These are phyloP conservation scores for Ophiostoma tasmaniense DNA, from an alignment of 2,329 filamentous ascomycete species.

Conservation along the genomic window DNA sequence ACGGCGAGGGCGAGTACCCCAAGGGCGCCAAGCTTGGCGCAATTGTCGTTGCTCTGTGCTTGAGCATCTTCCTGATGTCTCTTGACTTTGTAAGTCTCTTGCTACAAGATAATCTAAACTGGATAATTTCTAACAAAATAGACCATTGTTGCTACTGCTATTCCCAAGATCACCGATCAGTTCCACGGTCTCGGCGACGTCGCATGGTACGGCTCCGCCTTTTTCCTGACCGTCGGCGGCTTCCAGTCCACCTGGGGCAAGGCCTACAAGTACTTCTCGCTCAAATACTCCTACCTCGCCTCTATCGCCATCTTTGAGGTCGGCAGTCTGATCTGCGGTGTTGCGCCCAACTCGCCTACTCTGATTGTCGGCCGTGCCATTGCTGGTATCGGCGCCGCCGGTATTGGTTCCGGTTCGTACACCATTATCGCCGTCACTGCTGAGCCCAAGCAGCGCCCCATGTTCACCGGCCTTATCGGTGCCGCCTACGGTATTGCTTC, in stretches of 20 bases:
- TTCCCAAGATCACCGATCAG: slow-evolving; percentile 47
- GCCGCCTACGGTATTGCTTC: slow-evolving; percentile 25
- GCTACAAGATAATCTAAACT: not conserved
- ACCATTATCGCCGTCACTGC: slow-evolving; percentile 32
- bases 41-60: slow-evolving; percentile 39
- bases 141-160: slow-evolving; percentile 50
- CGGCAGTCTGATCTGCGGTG: slow-evolving; percentile 44
- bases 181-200: slow-evolving; percentile 45
- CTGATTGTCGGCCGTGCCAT: slow-evolving; percentile 46
- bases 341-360: slow-evolving; percentile 38
- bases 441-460: slow-evolving; percentile 21
- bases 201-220: slow-evolving; percentile 52
- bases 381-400: slow-evolving; percentile 39
- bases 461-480: slow-evolving; percentile 25
- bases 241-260: slow-evolving; percentile 42
- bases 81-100: slow-evolving; percentile 35
- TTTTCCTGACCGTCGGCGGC: slow-evolving; percentile 40
- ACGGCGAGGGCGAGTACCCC: slow-evolving; percentile 31
- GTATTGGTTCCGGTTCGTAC: slow-evolving; percentile 31
- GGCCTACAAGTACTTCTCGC: slow-evolving; percentile 43
- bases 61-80: slow-evolving; percentile 42
- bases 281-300: slow-evolving; percentile 41
- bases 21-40: slow-evolving; percentile 32
- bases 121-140: slow-evolving; percentile 7
- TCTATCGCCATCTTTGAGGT: slow-evolving; percentile 46